Percentiles rank a stretch among this genome's conserved stretches.
Conservation (phyloP, 306 rosid genomes). For the Vachellia pachyceras region DNA sequence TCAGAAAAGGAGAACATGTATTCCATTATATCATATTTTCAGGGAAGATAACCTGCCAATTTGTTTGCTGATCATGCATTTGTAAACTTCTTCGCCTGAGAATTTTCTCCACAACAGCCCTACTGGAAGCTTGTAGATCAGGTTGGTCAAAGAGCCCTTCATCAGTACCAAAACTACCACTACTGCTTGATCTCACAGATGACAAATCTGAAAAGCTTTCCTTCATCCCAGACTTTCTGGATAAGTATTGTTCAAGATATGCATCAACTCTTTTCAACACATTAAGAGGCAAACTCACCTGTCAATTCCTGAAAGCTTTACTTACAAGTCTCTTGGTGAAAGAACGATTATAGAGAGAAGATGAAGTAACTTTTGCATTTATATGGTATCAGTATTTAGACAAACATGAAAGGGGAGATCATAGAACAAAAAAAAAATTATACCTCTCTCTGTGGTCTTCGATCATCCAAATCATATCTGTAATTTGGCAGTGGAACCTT, state of each 20-base stretch:
- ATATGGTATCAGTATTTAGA: conserved; percentile 3
- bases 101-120: conserved; percentile 62
- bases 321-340: conserved; percentile 22
- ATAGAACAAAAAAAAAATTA: conserved; percentile 29
- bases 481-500: conserved; percentile 93
- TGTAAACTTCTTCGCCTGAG: conserved; percentile 64
- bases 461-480: conserved; percentile 92
- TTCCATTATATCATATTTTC: conserved; percentile 29
- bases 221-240: conserved; percentile 61
- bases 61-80: conserved; percentile 70
- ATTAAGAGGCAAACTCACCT: conserved; percentile 74
- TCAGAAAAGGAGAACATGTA: conserved; percentile 29
- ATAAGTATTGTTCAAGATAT: conserved; percentile 62
- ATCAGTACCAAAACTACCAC: conserved; percentile 70
- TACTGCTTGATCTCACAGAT: conserved; percentile 71
- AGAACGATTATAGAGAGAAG: conserved; percentile 5
- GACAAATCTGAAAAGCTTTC: conserved; percentile 58
- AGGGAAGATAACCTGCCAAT: conserved; percentile 77
- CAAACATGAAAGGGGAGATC: conserved; percentile 8
- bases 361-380: conserved; percentile 24
- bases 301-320: conserved; percentile 53
- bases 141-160: conserved; percentile 91
- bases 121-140: conserved; percentile 69
- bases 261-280: conserved; percentile 66
- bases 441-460: conserved; percentile 96